Base-by-base conservation (phyloP, 1,284 basidiomycete species). In the Xerocomus nothofagi region DNA sequence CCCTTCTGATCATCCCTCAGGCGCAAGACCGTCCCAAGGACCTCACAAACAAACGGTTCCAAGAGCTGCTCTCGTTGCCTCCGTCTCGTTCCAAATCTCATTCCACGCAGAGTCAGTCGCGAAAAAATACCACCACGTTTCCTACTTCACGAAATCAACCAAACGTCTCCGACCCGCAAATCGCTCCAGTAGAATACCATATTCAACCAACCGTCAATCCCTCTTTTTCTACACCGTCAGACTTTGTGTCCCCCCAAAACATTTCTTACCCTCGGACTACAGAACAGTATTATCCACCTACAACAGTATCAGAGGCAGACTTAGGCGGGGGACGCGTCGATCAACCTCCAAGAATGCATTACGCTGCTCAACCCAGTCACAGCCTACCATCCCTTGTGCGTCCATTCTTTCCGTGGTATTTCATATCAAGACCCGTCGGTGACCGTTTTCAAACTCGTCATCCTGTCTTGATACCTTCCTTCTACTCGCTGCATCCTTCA, bases 341-440 rank as follows among this genome's bases (percentile, higher is more conserved):
- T 1, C 46, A 51, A 23, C 34, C 56, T 9, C 21, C 39, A 15
- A 27, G 29, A n/a, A 30, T 49, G 21, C 60, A 53, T 39, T 56
- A 63, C 34, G 40, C 48, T 31, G 27, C 40, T 18, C 65, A 49
- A 27, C 46, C 45, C 9, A 51, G 34, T 42, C 59, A 39, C 36
- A 59, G 57, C 15, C 21, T 59, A 23, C 54, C 67, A 21, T 65
- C 63, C 0, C 52, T 67, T 4, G 63, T 65, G 23, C 51, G 63
- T 66, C n/a, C 26, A 42, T 11, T 39, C 15, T 21, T 24, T 45
- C 18, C 17, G 7, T 41, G 17, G 15, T 17, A 15, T 49, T 39
- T n/a, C 15, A 14, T 39, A 21, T 33, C n/a, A 18, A 17, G 21
- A 12, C 12, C 17, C 15, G 2, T 23, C n/a, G 12, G 17, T 10